Evolutionary conservation across 164 flowering plant species (phyloP), one percentile per base, ranked within the genome.

Genomic region (Sextonia rubra): DNA sequence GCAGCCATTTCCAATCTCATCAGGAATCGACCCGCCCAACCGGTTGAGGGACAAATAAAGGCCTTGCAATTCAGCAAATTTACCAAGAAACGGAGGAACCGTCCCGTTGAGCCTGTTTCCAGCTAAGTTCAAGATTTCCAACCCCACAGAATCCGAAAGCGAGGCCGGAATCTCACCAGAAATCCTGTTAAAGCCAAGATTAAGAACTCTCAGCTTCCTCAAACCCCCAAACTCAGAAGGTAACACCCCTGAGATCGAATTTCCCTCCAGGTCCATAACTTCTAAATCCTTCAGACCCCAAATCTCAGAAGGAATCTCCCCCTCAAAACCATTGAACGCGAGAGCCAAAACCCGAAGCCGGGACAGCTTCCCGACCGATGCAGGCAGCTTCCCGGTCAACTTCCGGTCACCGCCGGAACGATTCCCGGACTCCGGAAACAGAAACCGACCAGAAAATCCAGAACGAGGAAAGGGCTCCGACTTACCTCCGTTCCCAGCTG

Each of bases 261-360:
- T 93, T 69, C 92, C 91, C 64, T 87, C 92, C 48, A 93, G 87
- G 80, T 90, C 90, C 74, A 93, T 83, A 60, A 89, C 89, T 74
- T 85, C 80, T 44, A 92, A 72, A n/a, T 76, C 77, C 73, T 79
- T 65, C 52, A 92, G 64, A n/a, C 80, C 85, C 88, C 88, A 89
- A 14, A 92, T 80, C 55, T 82, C 88, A 7, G 3, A 2, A 22
- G 92, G 96, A 76, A 92, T 77, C 73, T 80, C 86, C 47, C 94
- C 94, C 61, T 69, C 69, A 18, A 92, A 75, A 5, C 73, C 86
- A 72, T 90, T 76, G 70, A 79, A 91, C 1, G 88, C 87, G 65
- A 92, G 81, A 7, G 89, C 87, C 60, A 91, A 84, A 74, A 91
- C 87, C 79, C 87, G 85, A 70, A 93, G 89, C 63, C 81, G 78